These are phyloP conservation scores for Stagonosporopsis vannaccii DNA, from an alignment of 2,329 filamentous ascomycete genomes.

Conservation along the genomic window DNA sequence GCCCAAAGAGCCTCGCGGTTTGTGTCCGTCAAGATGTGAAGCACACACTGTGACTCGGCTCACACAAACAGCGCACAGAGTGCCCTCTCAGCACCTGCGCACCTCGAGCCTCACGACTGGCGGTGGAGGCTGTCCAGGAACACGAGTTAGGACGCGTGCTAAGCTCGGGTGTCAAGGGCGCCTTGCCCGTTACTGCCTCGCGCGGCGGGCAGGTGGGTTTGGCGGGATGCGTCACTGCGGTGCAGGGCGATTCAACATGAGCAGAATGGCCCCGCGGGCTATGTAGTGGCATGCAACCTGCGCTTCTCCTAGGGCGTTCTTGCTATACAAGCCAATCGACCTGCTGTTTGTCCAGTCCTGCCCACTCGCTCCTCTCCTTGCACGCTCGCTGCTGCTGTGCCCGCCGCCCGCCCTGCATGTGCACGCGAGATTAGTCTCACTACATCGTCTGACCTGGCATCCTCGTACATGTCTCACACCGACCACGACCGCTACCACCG, in stretches of 20 bases:
- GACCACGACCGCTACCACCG: slow-evolving; percentile 36
- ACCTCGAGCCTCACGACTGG: slow-evolving; percentile 1
- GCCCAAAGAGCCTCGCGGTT: not conserved
- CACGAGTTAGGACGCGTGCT: slow-evolving; percentile 4
- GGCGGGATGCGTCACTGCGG: slow-evolving; percentile 17
- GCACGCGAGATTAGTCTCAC: slow-evolving; percentile 7
- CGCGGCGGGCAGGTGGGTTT: slow-evolving; percentile 3
- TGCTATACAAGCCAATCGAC: slow-evolving; percentile 3
- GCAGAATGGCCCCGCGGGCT: slow-evolving; percentile 13
- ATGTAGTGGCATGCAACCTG: slow-evolving; percentile 11
- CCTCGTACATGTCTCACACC: slow-evolving; percentile 32
- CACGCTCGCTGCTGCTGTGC: not conserved
- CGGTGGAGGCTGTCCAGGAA: slow-evolving; percentile 13
- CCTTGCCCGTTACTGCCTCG: slow-evolving; percentile 8
- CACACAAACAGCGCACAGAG: not conserved
- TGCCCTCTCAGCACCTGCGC: not conserved
- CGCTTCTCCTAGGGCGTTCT: slow-evolving; percentile 5
- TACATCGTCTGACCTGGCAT: slow-evolving; percentile 12
- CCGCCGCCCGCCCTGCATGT: slow-evolving; percentile 9
- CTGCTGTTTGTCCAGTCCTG: not conserved
- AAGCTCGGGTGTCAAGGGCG: slow-evolving; percentile 5
- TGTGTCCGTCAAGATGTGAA: not conserved
- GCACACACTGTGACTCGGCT: not conserved
- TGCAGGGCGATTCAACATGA: slow-evolving; percentile 15
- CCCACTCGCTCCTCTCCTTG: not conserved